A percentile compares a stretch with the other conserved stretches of the same genome.
Conservation (phyloP, 805 yeast species). For the Zygosaccharomyces gambellarensis region DNA sequence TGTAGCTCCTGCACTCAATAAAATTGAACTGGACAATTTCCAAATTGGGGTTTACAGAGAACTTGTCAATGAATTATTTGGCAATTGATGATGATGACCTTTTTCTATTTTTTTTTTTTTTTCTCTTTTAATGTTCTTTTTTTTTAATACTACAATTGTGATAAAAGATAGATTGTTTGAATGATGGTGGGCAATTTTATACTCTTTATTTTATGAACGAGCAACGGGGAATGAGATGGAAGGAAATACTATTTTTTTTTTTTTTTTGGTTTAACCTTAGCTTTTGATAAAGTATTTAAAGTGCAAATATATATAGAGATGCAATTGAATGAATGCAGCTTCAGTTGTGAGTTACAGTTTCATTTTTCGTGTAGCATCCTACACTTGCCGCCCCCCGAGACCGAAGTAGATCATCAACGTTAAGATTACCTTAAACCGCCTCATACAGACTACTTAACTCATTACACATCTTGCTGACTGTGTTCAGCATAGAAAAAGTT, state of each 20-base stretch:
- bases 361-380: no score
- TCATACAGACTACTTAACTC: no score
- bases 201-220: not conserved
- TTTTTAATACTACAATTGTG: not conserved
- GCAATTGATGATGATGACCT: not conserved
- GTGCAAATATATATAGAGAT: conserved; percentile 1
- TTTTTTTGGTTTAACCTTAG: not conserved
- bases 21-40: conserved; percentile 33
- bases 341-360: not conserved
- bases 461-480: conserved; percentile 10
- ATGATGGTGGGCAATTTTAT: conserved; percentile 1
- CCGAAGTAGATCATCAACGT: not conserved
- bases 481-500: conserved; percentile 84
- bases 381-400: not conserved
- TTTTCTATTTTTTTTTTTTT: not conserved
- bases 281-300: conserved; percentile 1
- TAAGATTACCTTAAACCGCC: no score
- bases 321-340: not conserved
- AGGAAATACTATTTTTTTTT: conserved; percentile 3
- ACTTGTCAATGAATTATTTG: conserved; percentile 29
- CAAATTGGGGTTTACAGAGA: conserved; percentile 37
- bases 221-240: not conserved
- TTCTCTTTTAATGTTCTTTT: not conserved
- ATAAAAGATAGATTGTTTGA: not conserved
- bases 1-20: conserved; percentile 29